Base-by-base conservation (phyloP, 352 stramenopile genomes). In the Blastocystis sp. region DNA sequence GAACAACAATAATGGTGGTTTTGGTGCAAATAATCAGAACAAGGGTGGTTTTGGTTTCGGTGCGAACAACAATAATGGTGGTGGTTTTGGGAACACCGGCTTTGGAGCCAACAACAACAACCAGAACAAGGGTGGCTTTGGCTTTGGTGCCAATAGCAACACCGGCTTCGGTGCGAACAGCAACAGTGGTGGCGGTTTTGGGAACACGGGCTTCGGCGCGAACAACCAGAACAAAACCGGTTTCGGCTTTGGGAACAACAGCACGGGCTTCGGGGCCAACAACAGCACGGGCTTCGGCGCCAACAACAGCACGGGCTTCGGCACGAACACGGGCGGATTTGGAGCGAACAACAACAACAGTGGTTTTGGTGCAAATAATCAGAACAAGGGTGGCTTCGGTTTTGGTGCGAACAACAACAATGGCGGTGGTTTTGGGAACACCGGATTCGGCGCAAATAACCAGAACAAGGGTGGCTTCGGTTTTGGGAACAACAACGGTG, bases 31-130 rank as follows among this genome's bases (percentile, higher is more conserved):
- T 34, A 34, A 34, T 34, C 28, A 34, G 28, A 34, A 34, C 28
- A 34, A 34, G 28, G 0, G 0, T 0, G 28, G 28, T 34, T 34
- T 34, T 0, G 28, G 28, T 34, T 34, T 34, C 28, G 28, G 28
- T 34, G 28, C 0, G 28, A 34, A 34, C 28, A 34, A 34, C 28
- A 34, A 34, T 0, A 34, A 34, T 34, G 28, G 28, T 0, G 28
- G 28, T 34, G 28, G 28, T 34, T 34, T 34, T 34, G 64, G 64
- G 4, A 71, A 28, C 43, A 71, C 14, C 43, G 71, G 3, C 17
- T 81, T 81, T 45, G 71, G 71, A 1, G 1, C 17, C 28, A 81
- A 63, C 71, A 81, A 81, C 43, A 34, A n/a, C n/a, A 34, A 34
- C 28, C 28, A 34, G 28, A 34, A 34, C 28, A 34, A 34, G 28